Evolutionary conservation across 2,329 filamentous ascomycete species (phyloP), one percentile per base, ranked within the genome.

Genomic region (Pseudocercospora musae): DNA sequence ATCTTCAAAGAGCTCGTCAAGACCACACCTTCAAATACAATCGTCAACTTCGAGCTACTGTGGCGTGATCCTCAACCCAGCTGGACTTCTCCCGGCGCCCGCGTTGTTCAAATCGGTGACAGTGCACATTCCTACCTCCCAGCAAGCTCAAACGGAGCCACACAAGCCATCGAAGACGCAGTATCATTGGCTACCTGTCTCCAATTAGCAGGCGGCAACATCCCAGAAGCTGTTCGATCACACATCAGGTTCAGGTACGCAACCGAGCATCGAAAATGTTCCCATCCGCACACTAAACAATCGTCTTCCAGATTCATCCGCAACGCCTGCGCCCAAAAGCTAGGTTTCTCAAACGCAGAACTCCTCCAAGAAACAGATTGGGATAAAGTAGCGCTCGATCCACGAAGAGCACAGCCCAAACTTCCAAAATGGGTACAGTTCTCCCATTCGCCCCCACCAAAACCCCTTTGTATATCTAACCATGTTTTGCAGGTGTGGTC

Each of bases 21-120:
- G 33, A 71, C 70, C 60, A 80, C 79, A 8, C 79, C 80, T 15
- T 70, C 73, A 11, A 77, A 81, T 53, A 81, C 78, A 23, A 79
- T 82, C 54, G 77, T 83, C 64, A 79, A 81, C 72, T 82, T 80
- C 62, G 77, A 79, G 63, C 76, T 82, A 1, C 73, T 81, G 18
- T 82, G 79, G 80, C 57, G 70, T 60, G 77, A 81, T 65, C 78
- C 78, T 4, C 77, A 80, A 61, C 77, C 77, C 1, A 77, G 68
- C 53, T 81, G 78, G 78, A 74, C 74, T 5, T 80, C 78, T 2
- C 76, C 77, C 1, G 74, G 66, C 3, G 77, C 73, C 13, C 77
- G 77, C n/a, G 75, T 81, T 10, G 71, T 80, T 18, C 78, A 79
- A 62, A 78, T 80, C 21, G 78, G 79, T 29, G 79, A 81, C 54